Base-by-base conservation (phyloP, 2,329 filamentous ascomycete species). In the Diaporthe vaccinii region DNA sequence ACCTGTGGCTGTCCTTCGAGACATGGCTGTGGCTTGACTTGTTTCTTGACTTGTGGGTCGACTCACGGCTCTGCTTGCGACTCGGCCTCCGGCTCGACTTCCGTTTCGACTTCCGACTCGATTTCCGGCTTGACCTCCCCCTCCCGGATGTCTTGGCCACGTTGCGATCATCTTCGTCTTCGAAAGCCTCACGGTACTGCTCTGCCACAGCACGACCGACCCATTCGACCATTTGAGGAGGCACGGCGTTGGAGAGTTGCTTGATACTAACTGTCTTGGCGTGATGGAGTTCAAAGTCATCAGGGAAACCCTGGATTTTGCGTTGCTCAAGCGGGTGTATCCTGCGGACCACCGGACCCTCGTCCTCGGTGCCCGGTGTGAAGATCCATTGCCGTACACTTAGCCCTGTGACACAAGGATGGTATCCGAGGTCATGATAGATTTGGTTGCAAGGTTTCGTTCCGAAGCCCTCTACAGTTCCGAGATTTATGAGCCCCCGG, bases 221-320 rank as follows among this genome's bases (percentile, higher is more conserved):
- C 10, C 20, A 67, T 49, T 31, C 41, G 12, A 67, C 44, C 41
- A 67, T 67, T 25, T 20, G 28, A 36, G 62, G 62, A 5, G 62
- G 62, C 28, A 67, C 62, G 12, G 44, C 31, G 7, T 67, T 51
- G 3, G 20, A 31, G 28, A 67, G 12, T 14, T 49, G 41, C 1
- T 5, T 36, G 4, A 25, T 4, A 7, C 22, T 9, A 12, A 0
- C 1, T 1, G 1, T 12, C 10, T 12, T 36, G 28, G 9, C 15
- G 20, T 3, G 2, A 0, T 34, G 1, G 20, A 67, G 44, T 15
- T 15, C 14, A 44, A 67, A 67, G 3, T 9, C 10, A 6, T 51
- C 44, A 25, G 62, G 62, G 28, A 67, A 36, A 4, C 44, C 44
- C 22, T 51, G 62, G 14, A 51, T 15, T 2, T 20, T 67, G 28